These are phyloP conservation scores for Cicer judaicum DNA, from an alignment of 306 rosid species.

Conservation along the genomic window DNA sequence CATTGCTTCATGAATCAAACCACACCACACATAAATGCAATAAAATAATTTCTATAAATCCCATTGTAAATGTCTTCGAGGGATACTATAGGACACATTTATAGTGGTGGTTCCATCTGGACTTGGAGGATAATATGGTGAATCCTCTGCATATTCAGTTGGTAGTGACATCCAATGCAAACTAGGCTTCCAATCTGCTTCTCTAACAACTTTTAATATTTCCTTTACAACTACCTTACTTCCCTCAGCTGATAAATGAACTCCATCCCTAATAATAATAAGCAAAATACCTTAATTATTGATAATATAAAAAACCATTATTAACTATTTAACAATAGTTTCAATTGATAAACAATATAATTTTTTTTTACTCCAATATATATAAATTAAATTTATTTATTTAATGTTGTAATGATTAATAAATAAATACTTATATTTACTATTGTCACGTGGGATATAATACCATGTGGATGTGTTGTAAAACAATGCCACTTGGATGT, in stretches of 20 bases:
- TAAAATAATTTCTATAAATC: constrained; percentile 29
- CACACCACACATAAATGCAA: not conserved
- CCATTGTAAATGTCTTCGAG: constrained; percentile 42
- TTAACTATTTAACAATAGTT: too few relatives aligned
- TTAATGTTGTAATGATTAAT: too few relatives aligned
- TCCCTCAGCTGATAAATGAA: constrained; percentile 72
- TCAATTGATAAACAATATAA: too few relatives aligned
- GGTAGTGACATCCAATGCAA: constrained; percentile 67
- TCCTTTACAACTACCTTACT: constrained; percentile 75
- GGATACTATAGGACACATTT: constrained; percentile 35
- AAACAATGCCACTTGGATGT: not conserved
- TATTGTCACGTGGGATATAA: too few relatives aligned
- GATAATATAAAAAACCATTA: too few relatives aligned
- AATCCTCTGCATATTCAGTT: constrained; percentile 62
- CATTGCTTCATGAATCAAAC: constrained; percentile 6
- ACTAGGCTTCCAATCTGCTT: constrained; percentile 78
- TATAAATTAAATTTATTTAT: too few relatives aligned
- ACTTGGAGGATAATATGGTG: constrained; percentile 51
- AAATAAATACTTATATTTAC: too few relatives aligned
- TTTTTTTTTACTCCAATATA: too few relatives aligned
- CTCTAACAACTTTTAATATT: constrained; percentile 58
- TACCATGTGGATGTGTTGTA: too few relatives aligned
- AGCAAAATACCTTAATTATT: not conserved
- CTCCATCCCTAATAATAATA: constrained; percentile 63
- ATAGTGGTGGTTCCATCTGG: constrained; percentile 51